Evolutionary conservation across 73 alveolate genomes (phyloP).

Genomic region (Paramecium biaurelia): DNA sequence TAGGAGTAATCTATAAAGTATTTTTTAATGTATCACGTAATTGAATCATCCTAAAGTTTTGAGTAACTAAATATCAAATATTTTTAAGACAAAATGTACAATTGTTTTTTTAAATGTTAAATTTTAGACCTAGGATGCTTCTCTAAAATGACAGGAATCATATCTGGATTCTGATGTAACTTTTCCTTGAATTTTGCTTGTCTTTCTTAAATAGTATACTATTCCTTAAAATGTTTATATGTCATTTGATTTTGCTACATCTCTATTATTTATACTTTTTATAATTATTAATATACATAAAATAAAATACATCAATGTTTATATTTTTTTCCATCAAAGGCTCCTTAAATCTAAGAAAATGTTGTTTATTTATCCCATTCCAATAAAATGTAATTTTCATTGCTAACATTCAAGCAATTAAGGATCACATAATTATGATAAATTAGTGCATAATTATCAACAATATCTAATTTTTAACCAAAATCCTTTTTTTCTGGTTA

Average conservation of each 20-base stretch:
- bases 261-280: not conserved
- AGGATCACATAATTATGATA: not conserved
- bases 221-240: constrained; percentile 16
- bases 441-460: not conserved
- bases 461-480: not conserved
- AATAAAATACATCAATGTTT: not conserved
- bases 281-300: not conserved
- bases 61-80: constrained; percentile 49
- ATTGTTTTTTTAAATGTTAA: not conserved
- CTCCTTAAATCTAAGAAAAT: not conserved
- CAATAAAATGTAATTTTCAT: not conserved
- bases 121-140: constrained; percentile 29
- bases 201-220: constrained; percentile 2
- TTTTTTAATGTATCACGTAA: constrained; percentile 2
- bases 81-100: not conserved
- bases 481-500: not conserved
- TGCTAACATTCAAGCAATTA: not conserved
- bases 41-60: constrained; percentile 14
- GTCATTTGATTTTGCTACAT: not conserved
- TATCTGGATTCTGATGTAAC: not conserved
- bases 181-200: not conserved
- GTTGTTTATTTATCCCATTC: constrained; percentile 41
- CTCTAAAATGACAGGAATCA: constrained; percentile 56
- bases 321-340: constrained; percentile 39
- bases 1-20: not conserved